Conservation (phyloP, 2,329 filamentous ascomycete species). For the Talaromyces sp. region DNA sequence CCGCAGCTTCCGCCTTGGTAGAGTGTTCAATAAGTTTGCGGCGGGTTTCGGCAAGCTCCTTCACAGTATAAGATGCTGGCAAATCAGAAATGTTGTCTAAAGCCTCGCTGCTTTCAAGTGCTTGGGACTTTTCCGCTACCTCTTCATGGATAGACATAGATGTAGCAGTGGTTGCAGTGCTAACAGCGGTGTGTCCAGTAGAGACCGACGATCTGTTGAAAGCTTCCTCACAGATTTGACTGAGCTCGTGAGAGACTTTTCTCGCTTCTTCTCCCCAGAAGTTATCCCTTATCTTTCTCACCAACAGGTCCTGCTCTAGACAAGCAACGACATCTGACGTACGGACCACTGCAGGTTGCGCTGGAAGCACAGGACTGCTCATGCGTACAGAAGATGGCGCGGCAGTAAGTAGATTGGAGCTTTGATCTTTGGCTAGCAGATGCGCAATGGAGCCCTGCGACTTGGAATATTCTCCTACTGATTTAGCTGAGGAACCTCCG, state of each 20-base stretch:
- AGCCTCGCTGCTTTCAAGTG: not conserved
- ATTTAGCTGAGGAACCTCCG: slow-evolving; percentile 27
- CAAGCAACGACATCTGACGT: slow-evolving; percentile 28
- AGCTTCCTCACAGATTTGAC: slow-evolving; percentile 86
- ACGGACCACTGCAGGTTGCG: slow-evolving; percentile 38
- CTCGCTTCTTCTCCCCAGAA: slow-evolving; percentile 72
- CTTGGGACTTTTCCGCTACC: not conserved
- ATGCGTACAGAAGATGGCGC: slow-evolving; percentile 11
- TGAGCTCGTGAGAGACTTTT: slow-evolving; percentile 78
- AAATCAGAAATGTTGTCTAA: slow-evolving; percentile 25
- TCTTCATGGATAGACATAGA: slow-evolving; percentile 38
- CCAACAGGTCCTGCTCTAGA: slow-evolving; percentile 31
- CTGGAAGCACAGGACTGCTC: slow-evolving; percentile 35
- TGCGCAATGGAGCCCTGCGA: slow-evolving; percentile 27
- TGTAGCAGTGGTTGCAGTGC: slow-evolving; percentile 52
- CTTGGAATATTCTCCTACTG: slow-evolving; percentile 24
- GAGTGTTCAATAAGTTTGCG: slow-evolving; percentile 54
- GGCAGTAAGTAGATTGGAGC: slow-evolving; percentile 22
- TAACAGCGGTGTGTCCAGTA: slow-evolving; percentile 45
- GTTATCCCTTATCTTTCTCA: slow-evolving; percentile 42
- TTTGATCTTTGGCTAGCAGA: slow-evolving; percentile 24
- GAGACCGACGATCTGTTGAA: slow-evolving; percentile 68
- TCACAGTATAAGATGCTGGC: slow-evolving; percentile 50
- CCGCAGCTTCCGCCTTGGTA: slow-evolving; percentile 42
- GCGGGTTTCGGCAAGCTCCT: slow-evolving; percentile 57